Percentiles rank a stretch among this genome's conserved stretches.
These are phyloP conservation scores for Microascus cirrosus DNA, from an alignment of 2,329 filamentous ascomycete genomes.

Conservation along the genomic window DNA sequence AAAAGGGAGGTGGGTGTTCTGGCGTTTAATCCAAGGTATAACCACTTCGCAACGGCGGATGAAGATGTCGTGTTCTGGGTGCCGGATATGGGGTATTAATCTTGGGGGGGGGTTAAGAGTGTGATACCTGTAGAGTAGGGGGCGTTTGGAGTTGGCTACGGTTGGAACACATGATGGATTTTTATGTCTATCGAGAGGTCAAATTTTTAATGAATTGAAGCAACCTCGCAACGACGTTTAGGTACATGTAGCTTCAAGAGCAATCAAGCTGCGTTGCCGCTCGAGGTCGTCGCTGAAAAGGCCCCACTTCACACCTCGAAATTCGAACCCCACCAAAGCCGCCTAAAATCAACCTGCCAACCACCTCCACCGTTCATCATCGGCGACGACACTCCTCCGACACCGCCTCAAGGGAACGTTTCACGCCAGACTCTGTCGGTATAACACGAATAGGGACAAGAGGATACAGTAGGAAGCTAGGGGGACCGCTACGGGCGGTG, in stretches of 20 bases:
- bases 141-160: constrained; percentile 2
- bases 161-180: neutral
- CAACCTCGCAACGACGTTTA: too few species aligned
- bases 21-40: constrained; percentile 83
- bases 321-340: neutral
- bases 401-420: neutral
- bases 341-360: neutral
- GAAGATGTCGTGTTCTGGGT: constrained; percentile 73
- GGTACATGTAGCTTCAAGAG: too few species aligned
- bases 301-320: neutral
- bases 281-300: too few species aligned
- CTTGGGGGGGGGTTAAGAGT: neutral
- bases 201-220: neutral
- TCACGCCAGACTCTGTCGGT: neutral
- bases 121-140: neutral
- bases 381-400: neutral
- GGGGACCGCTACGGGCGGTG: neutral
- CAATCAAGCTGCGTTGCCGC: too few species aligned
- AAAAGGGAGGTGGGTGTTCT: constrained; percentile 62
- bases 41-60: constrained; percentile 84
- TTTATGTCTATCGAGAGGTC: neutral
- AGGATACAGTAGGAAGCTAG: neutral
- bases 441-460: neutral
- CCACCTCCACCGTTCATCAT: neutral
- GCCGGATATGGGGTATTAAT: constrained; percentile 50